phyloP scores from a whole-genome alignment of 371 early-diverging fungal genomes.

The Mucor irregularis region DNA sequence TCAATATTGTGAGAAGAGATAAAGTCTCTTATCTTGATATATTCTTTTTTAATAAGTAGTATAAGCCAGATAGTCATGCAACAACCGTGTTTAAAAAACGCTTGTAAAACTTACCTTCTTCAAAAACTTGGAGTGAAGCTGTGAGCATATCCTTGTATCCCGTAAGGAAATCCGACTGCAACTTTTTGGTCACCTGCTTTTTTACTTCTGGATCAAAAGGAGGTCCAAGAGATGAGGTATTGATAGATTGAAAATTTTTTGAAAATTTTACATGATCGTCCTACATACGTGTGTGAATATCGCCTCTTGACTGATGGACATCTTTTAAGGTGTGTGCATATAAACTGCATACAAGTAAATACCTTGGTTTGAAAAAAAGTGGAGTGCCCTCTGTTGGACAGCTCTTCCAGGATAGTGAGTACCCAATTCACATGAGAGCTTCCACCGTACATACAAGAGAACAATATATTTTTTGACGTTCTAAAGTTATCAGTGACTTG shows the following conservation, averaged over 20 bases:
- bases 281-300: not conserved
- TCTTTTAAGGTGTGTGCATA: not conserved
- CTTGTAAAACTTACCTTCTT: not conserved
- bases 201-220: not conserved
- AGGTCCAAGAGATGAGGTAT: conserved; percentile 11
- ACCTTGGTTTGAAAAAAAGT: conserved; percentile 9
- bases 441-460: conserved; percentile 12
- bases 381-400: conserved; percentile 16
- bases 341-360: not conserved
- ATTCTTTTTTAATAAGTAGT: not conserved
- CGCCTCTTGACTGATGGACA: not conserved
- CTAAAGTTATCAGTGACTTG: conserved; percentile 2
- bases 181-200: not conserved
- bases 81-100: too few relatives aligned
- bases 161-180: not conserved
- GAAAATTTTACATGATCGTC: conserved; percentile 17
- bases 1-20: conserved; percentile 8
- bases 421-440: conserved; percentile 23
- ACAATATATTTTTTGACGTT: conserved; percentile 12
- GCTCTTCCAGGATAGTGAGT: conserved; percentile 12
- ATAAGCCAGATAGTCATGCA: too few relatives aligned
- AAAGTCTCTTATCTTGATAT: not conserved
- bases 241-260: conserved; percentile 14
- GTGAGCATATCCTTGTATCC: not conserved
- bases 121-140: not conserved